Conservation (phyloP, 2,329 filamentous ascomycete genomes). For the Fusarium solani-melongenae region DNA sequence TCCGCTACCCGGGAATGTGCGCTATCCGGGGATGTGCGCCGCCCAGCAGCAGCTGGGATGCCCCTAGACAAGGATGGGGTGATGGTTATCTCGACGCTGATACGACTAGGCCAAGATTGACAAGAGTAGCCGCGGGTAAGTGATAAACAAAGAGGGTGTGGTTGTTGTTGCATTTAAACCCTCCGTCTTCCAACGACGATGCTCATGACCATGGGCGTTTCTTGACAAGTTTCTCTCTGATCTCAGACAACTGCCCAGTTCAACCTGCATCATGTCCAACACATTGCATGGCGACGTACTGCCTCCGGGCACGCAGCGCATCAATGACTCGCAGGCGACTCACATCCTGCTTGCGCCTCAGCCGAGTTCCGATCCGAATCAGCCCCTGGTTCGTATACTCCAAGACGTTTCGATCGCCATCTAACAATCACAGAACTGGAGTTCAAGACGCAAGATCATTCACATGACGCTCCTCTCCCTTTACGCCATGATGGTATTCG, state of each 20-base stretch:
- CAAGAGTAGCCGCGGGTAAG: not conserved
- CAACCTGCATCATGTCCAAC: not conserved
- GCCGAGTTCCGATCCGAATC: conserved; percentile 31
- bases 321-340: conserved; percentile 22
- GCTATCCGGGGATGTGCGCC: not conserved
- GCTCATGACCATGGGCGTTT: not conserved
- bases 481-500: conserved; percentile 33
- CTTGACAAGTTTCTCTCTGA: not conserved
- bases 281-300: not conserved
- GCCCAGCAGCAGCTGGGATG: not conserved
- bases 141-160: not conserved
- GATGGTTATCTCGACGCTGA: not conserved
- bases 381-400: conserved; percentile 21
- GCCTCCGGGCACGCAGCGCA: conserved; percentile 31
- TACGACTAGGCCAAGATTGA: not conserved
- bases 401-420: not conserved
- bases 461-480: conserved; percentile 25
- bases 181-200: not conserved
- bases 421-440: conserved; percentile 24
- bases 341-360: conserved; percentile 30
- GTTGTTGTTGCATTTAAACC: not conserved
- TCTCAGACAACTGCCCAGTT: not conserved
- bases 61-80: not conserved
- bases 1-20: not conserved
- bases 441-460: conserved; percentile 15